These are phyloP conservation scores for Tuber borchii DNA, from an alignment of 495 filamentous ascomycete genomes.

Conservation along the genomic window DNA sequence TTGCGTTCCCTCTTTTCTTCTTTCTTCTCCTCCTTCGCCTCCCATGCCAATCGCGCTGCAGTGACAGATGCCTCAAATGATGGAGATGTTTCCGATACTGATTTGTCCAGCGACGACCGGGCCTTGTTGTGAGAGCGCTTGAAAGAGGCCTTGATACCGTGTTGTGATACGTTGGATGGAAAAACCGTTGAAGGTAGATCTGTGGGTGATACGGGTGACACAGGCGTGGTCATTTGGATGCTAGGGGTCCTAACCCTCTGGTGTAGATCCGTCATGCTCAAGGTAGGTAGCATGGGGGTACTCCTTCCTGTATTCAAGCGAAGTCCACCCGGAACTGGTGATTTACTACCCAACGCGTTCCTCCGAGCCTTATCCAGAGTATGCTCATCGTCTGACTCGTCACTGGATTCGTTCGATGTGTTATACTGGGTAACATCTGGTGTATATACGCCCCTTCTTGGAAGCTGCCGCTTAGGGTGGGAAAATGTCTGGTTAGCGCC, in stretches of 20 bases:
- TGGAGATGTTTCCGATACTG: constrained; percentile 31
- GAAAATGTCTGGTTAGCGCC: constrained; percentile 33
- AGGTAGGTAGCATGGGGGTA: constrained; percentile 36
- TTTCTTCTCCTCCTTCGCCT: constrained; percentile 42
- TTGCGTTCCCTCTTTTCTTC: constrained; percentile 42
- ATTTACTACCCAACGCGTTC: constrained; percentile 32
- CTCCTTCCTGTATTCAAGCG: constrained; percentile 33
- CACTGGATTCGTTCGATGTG: constrained; percentile 38
- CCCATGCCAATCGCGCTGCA: constrained; percentile 41
- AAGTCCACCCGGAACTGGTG: constrained; percentile 22
- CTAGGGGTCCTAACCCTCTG: constrained; percentile 27
- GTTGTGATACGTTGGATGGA: background rate
- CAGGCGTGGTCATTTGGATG: constrained; percentile 28
- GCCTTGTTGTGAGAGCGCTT: constrained; percentile 20
- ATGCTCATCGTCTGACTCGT: constrained; percentile 38
- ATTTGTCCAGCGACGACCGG: constrained; percentile 5
- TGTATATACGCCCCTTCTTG: constrained; percentile 37
- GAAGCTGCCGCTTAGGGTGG: constrained; percentile 41
- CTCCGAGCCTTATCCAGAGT: constrained; percentile 21
- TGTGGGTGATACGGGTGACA: constrained; percentile 27
- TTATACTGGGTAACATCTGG: constrained; percentile 37
- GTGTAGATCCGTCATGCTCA: constrained; percentile 39
- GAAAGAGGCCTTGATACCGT: constrained; percentile 15
- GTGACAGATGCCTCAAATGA: constrained; percentile 38
- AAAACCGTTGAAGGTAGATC: constrained; percentile 21